Conservation (phyloP, 2,329 filamentous ascomycete species). For the Pseudogymnoascus sp. region DNA sequence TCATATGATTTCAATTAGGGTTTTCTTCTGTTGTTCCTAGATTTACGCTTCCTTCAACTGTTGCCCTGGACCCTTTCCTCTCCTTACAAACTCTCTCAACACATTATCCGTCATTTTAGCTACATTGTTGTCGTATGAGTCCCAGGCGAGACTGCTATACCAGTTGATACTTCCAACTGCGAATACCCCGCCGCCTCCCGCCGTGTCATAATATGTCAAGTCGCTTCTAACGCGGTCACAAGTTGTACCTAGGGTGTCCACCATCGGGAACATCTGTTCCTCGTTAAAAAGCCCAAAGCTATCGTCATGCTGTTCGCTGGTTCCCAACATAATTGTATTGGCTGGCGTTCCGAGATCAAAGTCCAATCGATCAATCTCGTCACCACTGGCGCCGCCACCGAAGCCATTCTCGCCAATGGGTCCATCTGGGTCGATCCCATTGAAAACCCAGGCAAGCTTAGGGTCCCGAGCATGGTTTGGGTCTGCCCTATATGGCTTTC, state of each 20-base stretch:
- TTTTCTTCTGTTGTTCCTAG: background rate
- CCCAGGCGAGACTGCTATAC: slow-evolving; percentile 22
- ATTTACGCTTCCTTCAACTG: background rate
- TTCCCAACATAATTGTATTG: slow-evolving; percentile 26
- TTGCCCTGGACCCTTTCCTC: slow-evolving; percentile 10
- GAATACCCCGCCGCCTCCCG: slow-evolving; percentile 22
- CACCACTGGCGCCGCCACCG: slow-evolving; percentile 29
- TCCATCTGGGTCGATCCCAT: slow-evolving; percentile 15
- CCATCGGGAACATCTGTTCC: slow-evolving; percentile 22
- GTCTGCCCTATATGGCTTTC: slow-evolving; percentile 15
- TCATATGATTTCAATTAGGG: background rate
- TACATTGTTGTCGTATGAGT: slow-evolving; percentile 24
- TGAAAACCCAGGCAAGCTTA: background rate
- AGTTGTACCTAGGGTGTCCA: slow-evolving; percentile 20
- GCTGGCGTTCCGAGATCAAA: slow-evolving; percentile 26
- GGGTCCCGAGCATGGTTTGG: slow-evolving; percentile 6
- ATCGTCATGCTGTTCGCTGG: slow-evolving; percentile 20
- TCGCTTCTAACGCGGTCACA: slow-evolving; percentile 21
- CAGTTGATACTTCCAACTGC: slow-evolving; percentile 27
- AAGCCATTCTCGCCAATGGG: slow-evolving; percentile 24
- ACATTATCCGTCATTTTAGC: slow-evolving; percentile 24
- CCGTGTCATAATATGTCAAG: slow-evolving; percentile 23
- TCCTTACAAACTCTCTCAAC: slow-evolving; percentile 18
- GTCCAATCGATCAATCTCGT: slow-evolving; percentile 33
- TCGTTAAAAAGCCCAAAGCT: slow-evolving; percentile 23